Evolutionary conservation across 306 rosid species (phyloP).

Genomic region (Cucurbita pepo): DNA sequence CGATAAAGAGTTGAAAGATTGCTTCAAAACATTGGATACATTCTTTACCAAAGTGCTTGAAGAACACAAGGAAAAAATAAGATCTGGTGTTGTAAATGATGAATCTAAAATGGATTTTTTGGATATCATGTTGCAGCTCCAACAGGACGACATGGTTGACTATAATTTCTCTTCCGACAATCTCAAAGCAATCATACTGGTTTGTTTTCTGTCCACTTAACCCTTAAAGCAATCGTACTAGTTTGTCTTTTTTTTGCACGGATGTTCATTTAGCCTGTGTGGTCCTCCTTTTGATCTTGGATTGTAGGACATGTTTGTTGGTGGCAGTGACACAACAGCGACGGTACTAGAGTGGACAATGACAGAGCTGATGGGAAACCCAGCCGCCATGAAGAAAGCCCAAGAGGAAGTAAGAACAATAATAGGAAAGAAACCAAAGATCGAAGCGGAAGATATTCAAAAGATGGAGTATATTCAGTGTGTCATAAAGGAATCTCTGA

Average conservation of each 20-base stretch:
- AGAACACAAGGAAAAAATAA: constrained; percentile 9
- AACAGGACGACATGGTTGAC: not conserved
- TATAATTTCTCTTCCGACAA: constrained; percentile 1
- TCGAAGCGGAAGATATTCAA: constrained; percentile 18
- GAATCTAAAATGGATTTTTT: not conserved
- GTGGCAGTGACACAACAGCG: constrained; percentile 34
- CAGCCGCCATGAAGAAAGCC: constrained; percentile 18
- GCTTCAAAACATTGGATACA: constrained; percentile 2
- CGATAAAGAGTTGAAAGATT: not conserved
- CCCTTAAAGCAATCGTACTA: no score
- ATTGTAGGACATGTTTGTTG: constrained; percentile 24
- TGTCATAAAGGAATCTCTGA: constrained; percentile 24
- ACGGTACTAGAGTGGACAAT: constrained; percentile 31
- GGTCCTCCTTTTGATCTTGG: no score
- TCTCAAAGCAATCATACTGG: constrained; percentile 16
- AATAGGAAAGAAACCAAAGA: constrained; percentile 2
- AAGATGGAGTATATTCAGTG: constrained; percentile 27
- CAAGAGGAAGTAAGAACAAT: constrained; percentile 20
- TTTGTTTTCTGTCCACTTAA: not conserved
- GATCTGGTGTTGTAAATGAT: not conserved
- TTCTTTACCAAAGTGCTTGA: constrained; percentile 16
- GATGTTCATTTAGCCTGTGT: no score
- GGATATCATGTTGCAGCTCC: constrained; percentile 11
- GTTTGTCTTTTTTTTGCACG: no score
- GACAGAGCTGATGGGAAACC: constrained; percentile 31